Evolutionary conservation across 1,139 yeast species (phyloP), one percentile per base, ranked within the genome.

Genomic region (Suhomyces guaymorum): DNA sequence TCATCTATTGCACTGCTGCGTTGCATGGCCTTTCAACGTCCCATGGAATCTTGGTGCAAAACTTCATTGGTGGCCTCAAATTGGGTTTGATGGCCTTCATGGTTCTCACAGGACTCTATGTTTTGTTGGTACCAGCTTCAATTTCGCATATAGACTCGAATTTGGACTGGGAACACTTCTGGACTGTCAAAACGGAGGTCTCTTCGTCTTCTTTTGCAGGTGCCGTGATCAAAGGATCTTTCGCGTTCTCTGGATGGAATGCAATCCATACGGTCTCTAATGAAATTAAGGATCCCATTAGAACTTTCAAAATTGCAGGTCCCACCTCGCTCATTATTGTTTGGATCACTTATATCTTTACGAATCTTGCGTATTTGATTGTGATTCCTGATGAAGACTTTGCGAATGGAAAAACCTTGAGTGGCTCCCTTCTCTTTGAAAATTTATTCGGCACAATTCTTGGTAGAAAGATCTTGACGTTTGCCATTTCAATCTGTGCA

Each of bases 171-270:
- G 52, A 57, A 15, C 47, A 51, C 2, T 65, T 73, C 32, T 57
- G 55, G 33, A 47, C 48, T 2, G 41, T 51, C 1, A 59, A 47
- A 37, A 49, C 63, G 3, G 38, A 55, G 0, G 64, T 73, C 0
- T 55, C 72, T 2, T 37, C 68, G 1, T 63, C 82, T 0, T 65
- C 75, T 1, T 61, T 78, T 41, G 73, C 83, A 0, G 61, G 76
- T 37, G 82, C 82, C 0, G 68, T 79, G 16, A 67, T 79, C 13
- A 76, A 75, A 48, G 80, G 82, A 2, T 66, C 77, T 37, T 80
- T 77, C 57, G 76, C 82, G 5, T 78, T 73, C 41, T 66, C 77
- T 3, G 87, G 87, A 3, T 80, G 86, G 86, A 78, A 72, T 45
- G 61, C 77, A 13, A 81, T 79, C 5, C 85, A 80, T 49, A 70